These are phyloP conservation scores for Serendipita sp. DNA, from an alignment of 768 basidiomycete species.

Conservation along the genomic window DNA sequence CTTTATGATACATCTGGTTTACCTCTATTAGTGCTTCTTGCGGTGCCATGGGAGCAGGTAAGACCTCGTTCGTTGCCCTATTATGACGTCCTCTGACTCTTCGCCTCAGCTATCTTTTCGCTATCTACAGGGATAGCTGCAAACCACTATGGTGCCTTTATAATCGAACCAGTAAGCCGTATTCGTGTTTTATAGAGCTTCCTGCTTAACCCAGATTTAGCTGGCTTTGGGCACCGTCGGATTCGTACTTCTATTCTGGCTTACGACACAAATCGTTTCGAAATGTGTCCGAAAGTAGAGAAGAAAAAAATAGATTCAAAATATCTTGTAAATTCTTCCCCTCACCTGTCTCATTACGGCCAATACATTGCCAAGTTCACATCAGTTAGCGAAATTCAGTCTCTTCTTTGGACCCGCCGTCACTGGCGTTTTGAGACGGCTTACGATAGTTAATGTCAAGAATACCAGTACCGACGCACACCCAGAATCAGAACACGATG, in stretches of 20 bases:
- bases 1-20: not conserved
- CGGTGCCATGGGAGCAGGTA: not conserved
- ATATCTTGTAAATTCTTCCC: not conserved
- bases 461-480: not conserved
- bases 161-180: not conserved
- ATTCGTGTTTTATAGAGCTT: not conserved
- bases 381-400: not conserved
- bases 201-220: not conserved
- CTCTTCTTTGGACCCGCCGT: not conserved
- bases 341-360: not conserved
- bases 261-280: not conserved
- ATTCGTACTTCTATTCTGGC: not conserved
- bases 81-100: not conserved
- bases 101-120: not conserved
- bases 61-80: not conserved
- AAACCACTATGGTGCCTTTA: not conserved
- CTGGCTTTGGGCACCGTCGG: not conserved
- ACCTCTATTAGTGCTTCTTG: not conserved
- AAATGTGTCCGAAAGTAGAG: not conserved
- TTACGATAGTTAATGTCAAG: not conserved
- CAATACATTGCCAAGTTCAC: not conserved
- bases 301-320: not conserved
- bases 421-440: not conserved
- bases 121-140: not conserved
- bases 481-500: not conserved